These are phyloP conservation scores for Auriscalpium microsporum DNA, from an alignment of 768 basidiomycete genomes.

Conservation along the genomic window DNA sequence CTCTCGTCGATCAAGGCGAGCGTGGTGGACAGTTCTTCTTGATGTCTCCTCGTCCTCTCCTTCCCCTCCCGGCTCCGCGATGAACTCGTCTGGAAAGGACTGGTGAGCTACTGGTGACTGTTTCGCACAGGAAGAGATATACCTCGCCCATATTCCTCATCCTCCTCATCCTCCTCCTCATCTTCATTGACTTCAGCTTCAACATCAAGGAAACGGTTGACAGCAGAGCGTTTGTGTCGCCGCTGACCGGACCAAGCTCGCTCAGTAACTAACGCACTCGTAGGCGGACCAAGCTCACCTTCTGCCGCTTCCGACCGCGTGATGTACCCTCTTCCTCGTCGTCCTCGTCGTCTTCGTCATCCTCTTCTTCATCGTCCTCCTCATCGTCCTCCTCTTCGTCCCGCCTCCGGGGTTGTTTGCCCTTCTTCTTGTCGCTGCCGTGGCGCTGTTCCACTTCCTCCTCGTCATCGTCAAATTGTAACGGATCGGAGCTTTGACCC, in stretches of 20 bases:
- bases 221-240: conserved; percentile 54
- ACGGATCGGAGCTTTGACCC: conserved; percentile 21
- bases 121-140: conserved; percentile 12
- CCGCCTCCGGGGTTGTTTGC: conserved; percentile 27
- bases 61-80: conserved; percentile 50
- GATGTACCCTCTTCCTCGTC: conserved; percentile 34
- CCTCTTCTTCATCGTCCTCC: conserved; percentile 29
- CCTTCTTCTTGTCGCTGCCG: conserved; percentile 23
- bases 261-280: background rate
- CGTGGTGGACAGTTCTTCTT: conserved; percentile 50
- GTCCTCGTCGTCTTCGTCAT: conserved; percentile 32
- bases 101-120: conserved; percentile 3
- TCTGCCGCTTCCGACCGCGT: conserved; percentile 49
- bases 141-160: conserved; percentile 57
- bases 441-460: conserved; percentile 25
- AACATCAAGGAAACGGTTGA: conserved; percentile 87
- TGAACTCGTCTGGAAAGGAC: conserved; percentile 50
- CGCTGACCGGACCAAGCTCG: conserved; percentile 30
- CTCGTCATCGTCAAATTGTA: conserved; percentile 18
- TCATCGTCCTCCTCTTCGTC: conserved; percentile 34
- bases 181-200: conserved; percentile 96
- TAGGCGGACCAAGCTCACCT: conserved; percentile 32
- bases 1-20: conserved; percentile 61
- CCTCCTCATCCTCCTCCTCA: conserved; percentile 89
- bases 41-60: conserved; percentile 55